Evolutionary conservation across 352 stramenopile species (phyloP).

Genomic region (Saprolegnia diclina): DNA sequence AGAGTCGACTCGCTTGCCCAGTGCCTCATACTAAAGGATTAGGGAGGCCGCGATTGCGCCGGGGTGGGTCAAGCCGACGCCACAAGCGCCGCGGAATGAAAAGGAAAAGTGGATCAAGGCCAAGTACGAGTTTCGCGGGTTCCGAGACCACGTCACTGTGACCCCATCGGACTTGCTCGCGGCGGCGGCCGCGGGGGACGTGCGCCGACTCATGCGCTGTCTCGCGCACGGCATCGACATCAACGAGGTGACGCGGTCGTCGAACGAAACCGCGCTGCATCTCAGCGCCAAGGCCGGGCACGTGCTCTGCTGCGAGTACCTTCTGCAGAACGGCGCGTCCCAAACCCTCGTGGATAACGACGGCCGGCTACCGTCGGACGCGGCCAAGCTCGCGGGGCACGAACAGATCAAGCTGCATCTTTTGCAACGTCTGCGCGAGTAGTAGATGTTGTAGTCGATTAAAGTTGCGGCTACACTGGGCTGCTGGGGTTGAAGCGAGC

Average conservation of each 20-base stretch:
- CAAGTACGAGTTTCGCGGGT: slow-evolving; percentile 78
- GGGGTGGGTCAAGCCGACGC: slow-evolving; percentile 46
- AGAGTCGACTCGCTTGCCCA: not conserved
- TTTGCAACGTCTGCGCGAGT: slow-evolving; percentile 59
- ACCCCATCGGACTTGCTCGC: slow-evolving; percentile 37
- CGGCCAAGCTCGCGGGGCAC: slow-evolving; percentile 48
- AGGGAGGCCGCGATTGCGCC: slow-evolving; percentile 33
- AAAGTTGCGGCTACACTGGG: not conserved
- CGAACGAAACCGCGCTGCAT: slow-evolving; percentile 59
- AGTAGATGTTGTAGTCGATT: not conserved
- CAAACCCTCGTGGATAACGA: slow-evolving; percentile 43
- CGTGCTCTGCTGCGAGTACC: slow-evolving; percentile 58
- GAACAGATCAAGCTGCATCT: slow-evolving; percentile 58
- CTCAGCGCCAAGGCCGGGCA: slow-evolving; percentile 38
- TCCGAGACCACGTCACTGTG: slow-evolving; percentile 30
- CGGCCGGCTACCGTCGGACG: slow-evolving; percentile 53
- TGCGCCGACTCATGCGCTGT: slow-evolving; percentile 68
- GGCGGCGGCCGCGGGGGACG: slow-evolving; percentile 35
- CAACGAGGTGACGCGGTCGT: slow-evolving; percentile 34
- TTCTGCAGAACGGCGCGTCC: slow-evolving; percentile 75
- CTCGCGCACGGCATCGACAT: slow-evolving; percentile 76
- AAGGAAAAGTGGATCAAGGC: slow-evolving; percentile 80
- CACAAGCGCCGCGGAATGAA: slow-evolving; percentile 49
- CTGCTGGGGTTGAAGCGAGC: slow-evolving; percentile 1
- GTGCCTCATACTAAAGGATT: too few species aligned